Conservation (phyloP, 306 rosid genomes). For the Betula pendula region DNA sequence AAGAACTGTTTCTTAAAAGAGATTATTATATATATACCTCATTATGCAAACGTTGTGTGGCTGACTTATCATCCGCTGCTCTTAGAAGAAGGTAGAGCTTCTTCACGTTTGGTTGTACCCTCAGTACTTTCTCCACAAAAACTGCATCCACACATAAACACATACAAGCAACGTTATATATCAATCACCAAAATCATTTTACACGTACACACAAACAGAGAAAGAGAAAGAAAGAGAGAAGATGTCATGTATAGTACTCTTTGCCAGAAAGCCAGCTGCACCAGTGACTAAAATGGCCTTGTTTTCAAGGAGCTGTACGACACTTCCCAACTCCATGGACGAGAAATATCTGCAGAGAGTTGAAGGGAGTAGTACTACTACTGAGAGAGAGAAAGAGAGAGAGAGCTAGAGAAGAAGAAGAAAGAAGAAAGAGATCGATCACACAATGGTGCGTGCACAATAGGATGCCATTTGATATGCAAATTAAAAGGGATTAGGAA, state of each 20-base stretch:
- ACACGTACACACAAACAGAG: neutral
- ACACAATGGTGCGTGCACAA: too few relatives aligned
- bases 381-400: neutral
- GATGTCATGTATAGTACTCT: conserved; percentile 43
- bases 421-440: too few relatives aligned
- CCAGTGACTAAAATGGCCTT: conserved; percentile 63
- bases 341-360: neutral
- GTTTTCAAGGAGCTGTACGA: conserved; percentile 49
- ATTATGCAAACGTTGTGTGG: conserved; percentile 49
- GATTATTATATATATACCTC: conserved; percentile 61
- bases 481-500: conserved; percentile 14
- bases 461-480: neutral
- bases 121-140: conserved; percentile 73
- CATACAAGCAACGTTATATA: conserved; percentile 1
- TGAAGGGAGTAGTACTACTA: too few relatives aligned
- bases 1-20: too few relatives aligned
- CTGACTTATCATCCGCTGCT: conserved; percentile 52
- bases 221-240: neutral
- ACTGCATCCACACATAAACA: conserved; percentile 36
- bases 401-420: neutral
- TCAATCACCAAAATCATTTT: neutral
- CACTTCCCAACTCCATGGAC: conserved; percentile 68
- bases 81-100: conserved; percentile 75
- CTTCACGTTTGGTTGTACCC: conserved; percentile 79
- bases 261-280: conserved; percentile 74